phyloP scores from a whole-genome alignment of 768 basidiomycete species.

The Phlebiopsis gigantea region DNA sequence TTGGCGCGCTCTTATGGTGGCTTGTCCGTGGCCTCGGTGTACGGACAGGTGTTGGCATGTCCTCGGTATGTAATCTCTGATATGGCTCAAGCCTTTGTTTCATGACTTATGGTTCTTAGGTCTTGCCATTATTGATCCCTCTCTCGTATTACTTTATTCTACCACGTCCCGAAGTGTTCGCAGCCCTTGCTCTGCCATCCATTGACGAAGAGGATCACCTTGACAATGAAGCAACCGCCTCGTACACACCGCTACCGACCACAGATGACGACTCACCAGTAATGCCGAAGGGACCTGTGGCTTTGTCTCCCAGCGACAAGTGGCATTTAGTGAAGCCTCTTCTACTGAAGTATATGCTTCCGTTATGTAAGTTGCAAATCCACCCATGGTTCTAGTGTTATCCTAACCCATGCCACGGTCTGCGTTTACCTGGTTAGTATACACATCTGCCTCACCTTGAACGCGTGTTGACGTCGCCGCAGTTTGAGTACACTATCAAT shows the following conservation, averaged over 20 bases:
- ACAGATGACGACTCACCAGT: conserved; percentile 22
- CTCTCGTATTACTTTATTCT: conserved; percentile 73
- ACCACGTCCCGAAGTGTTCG: conserved; percentile 52
- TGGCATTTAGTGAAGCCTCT: conserved; percentile 77
- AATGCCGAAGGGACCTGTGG: conserved; percentile 38
- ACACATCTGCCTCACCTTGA: conserved; percentile 16
- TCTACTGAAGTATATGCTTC: conserved; percentile 84
- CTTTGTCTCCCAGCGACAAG: conserved; percentile 71
- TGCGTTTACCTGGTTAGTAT: conserved; percentile 56
- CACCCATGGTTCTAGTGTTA: background rate
- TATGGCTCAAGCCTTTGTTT: background rate
- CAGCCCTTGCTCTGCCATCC: conserved; percentile 32
- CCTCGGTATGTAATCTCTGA: conserved; percentile 50
- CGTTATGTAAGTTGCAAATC: conserved; percentile 59
- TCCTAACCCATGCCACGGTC: conserved; percentile 29
- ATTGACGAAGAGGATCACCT: conserved; percentile 27
- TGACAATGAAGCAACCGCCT: conserved; percentile 24
- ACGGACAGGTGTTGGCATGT: conserved; percentile 73
- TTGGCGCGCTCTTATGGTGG: conserved; percentile 96
- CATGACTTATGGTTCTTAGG: conserved; percentile 32
- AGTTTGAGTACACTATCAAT: conserved; percentile 93
- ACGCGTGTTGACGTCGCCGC: conserved; percentile 32
- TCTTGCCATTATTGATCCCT: conserved; percentile 80
- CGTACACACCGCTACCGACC: conserved; percentile 34
- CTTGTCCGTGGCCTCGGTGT: conserved; percentile 82